Conservation (phyloP, 495 filamentous ascomycete species). For the Daldinia grandis region DNA sequence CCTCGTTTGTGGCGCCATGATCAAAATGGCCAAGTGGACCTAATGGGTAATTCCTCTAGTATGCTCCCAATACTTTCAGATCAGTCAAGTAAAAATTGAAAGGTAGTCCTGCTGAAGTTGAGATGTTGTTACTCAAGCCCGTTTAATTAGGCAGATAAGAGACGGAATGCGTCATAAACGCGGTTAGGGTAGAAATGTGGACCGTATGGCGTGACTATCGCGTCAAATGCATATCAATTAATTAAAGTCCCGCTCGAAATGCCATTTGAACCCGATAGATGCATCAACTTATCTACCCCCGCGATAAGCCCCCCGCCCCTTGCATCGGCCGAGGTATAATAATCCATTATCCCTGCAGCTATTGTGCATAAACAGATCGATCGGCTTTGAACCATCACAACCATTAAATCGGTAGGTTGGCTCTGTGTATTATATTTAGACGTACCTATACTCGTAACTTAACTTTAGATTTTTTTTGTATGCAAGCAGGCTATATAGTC, state of each 20-base stretch:
- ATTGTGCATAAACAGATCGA: constrained; percentile 12
- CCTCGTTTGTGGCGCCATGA: constrained; percentile 49
- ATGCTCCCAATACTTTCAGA: not conserved
- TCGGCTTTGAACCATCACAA: constrained; percentile 26
- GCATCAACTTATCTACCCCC: constrained; percentile 17
- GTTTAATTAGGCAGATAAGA: not conserved
- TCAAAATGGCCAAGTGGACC: constrained; percentile 4
- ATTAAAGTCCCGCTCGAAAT: constrained; percentile 1
- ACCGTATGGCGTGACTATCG: constrained; percentile 26
- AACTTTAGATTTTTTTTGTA: too few relatives aligned
- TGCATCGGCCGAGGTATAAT: constrained; percentile 26
- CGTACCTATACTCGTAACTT: not conserved
- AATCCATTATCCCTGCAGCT: constrained; percentile 15
- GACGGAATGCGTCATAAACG: constrained; percentile 8
- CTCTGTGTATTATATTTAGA: not conserved
- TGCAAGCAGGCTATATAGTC: too few relatives aligned
- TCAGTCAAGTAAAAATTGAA: too few relatives aligned
- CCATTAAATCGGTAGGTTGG: not conserved
- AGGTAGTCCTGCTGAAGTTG: not conserved
- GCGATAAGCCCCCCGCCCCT: constrained; percentile 4
- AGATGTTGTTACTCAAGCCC: not conserved
- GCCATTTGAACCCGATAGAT: constrained; percentile 13
- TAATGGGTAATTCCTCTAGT: not conserved
- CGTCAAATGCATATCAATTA: constrained; percentile 48
- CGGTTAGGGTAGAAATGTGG: constrained; percentile 4